phyloP scores from a whole-genome alignment of 441 rosid genomes.

The Pelargonium myrrhifolium region DNA sequence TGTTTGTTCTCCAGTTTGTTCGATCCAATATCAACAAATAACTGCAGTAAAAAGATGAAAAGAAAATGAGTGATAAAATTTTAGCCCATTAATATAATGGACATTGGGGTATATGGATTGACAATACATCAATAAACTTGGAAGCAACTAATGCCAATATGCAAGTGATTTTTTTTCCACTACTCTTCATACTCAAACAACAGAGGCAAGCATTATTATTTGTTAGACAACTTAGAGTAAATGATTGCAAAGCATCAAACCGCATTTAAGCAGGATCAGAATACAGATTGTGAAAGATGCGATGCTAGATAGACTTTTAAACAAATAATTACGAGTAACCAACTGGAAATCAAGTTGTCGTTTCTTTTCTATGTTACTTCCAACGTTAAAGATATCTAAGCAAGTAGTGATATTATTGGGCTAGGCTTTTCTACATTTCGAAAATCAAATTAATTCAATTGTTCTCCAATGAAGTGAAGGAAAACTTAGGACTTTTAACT shows the following conservation, averaged over 20 bases:
- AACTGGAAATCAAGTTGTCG: too few relatives aligned
- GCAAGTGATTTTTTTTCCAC: background rate
- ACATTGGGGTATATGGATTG: background rate
- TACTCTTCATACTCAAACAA: background rate
- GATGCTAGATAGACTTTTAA: too few relatives aligned
- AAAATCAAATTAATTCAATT: background rate
- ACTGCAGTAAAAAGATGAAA: constrained; percentile 29
- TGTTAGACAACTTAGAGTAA: background rate
- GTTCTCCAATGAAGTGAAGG: background rate
- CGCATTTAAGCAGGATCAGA: too few relatives aligned
- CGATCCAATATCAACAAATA: constrained; percentile 73
- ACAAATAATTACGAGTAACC: too few relatives aligned
- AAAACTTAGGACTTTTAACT: background rate
- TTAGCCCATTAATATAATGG: too few relatives aligned
- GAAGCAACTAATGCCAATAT: background rate
- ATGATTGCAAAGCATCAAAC: too few relatives aligned
- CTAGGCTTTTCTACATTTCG: background rate
- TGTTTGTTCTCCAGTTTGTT: constrained; percentile 79
- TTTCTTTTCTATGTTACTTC: too few relatives aligned
- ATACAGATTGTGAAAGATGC: too few relatives aligned
- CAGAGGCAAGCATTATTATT: background rate
- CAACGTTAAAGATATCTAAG: background rate
- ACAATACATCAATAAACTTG: background rate
- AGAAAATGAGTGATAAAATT: background rate
- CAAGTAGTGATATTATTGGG: background rate